phyloP scores from a whole-genome alignment of 805 yeast genomes.

The Vanderwaltozyma verrucispora region DNA sequence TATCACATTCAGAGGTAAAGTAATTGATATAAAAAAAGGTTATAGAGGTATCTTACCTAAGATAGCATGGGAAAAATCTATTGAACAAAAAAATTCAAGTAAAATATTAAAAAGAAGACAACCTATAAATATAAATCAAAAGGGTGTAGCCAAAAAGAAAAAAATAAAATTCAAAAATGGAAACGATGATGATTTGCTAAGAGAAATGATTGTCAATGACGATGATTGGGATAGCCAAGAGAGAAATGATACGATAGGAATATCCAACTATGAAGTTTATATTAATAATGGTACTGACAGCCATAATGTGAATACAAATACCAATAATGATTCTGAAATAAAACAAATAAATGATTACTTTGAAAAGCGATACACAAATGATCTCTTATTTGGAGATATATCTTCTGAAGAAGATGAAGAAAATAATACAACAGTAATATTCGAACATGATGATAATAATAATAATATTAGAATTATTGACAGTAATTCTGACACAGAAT shows the following conservation, averaged over 20 bases:
- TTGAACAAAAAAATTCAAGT: conserved; percentile 3
- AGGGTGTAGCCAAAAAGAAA: conserved; percentile 22
- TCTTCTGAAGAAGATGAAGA: not conserved
- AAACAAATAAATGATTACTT: conserved; percentile 8
- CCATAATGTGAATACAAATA: not conserved
- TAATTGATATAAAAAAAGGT: conserved; percentile 20
- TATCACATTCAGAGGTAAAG: conserved; percentile 21
- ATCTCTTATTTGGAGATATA: conserved; percentile 7
- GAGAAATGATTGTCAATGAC: conserved; percentile 17
- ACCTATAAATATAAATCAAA: conserved; percentile 4
- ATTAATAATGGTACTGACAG: too few relatives aligned
- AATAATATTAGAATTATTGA: not conserved
- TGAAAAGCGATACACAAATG: conserved; percentile 9
- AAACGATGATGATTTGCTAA: conserved; percentile 11
- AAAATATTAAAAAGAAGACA: conserved; percentile 3
- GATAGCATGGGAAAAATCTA: conserved; percentile 23
- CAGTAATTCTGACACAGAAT: too few relatives aligned
- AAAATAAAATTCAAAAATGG: not conserved
- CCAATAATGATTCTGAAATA: not conserved
- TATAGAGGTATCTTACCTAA: conserved; percentile 26
- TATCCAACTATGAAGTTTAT: conserved; percentile 1
- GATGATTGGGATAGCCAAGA: conserved; percentile 4
- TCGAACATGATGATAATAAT: not conserved
- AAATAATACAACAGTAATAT: not conserved
- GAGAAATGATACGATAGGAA: not conserved